Conservation (phyloP, 1,284 basidiomycete species). For the Malassezia psittaci region DNA sequence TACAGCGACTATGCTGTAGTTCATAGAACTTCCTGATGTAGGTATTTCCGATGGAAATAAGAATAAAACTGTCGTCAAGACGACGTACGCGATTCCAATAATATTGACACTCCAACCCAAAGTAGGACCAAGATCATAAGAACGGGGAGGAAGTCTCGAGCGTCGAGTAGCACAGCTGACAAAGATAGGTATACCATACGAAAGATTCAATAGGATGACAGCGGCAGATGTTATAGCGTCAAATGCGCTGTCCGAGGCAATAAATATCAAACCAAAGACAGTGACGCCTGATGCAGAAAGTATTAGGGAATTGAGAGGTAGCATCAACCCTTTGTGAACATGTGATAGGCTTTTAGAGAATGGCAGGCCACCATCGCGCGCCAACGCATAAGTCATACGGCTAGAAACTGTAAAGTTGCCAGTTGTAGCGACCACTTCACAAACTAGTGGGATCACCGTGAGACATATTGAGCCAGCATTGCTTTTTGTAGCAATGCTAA, state of each 20-base stretch:
- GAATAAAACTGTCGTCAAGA: neutral
- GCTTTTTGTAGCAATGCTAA: constrained; percentile 59
- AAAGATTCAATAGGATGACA: constrained; percentile 51
- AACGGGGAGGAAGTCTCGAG: neutral
- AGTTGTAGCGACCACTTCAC: constrained; percentile 47
- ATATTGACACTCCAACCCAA: constrained; percentile 40
- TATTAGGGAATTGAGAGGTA: constrained; percentile 52
- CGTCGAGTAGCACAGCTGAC: constrained; percentile 17
- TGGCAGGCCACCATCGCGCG: constrained; percentile 60
- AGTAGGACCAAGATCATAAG: neutral
- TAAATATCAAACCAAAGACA: constrained; percentile 49
- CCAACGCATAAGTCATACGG: constrained; percentile 62
- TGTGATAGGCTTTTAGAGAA: constrained; percentile 54
- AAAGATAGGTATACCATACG: constrained; percentile 49
- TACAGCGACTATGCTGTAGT: neutral
- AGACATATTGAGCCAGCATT: constrained; percentile 58
- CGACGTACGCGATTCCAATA: constrained; percentile 47
- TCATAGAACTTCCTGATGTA: neutral
- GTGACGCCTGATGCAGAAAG: constrained; percentile 54
- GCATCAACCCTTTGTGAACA: constrained; percentile 49
- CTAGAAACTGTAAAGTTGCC: constrained; percentile 53
- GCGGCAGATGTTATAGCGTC: constrained; percentile 51
- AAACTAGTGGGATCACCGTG: constrained; percentile 49
- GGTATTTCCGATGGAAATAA: neutral
- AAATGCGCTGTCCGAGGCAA: constrained; percentile 53